Conservation (phyloP, 2,329 filamentous ascomycete species). For the Curvularia spicifera region DNA sequence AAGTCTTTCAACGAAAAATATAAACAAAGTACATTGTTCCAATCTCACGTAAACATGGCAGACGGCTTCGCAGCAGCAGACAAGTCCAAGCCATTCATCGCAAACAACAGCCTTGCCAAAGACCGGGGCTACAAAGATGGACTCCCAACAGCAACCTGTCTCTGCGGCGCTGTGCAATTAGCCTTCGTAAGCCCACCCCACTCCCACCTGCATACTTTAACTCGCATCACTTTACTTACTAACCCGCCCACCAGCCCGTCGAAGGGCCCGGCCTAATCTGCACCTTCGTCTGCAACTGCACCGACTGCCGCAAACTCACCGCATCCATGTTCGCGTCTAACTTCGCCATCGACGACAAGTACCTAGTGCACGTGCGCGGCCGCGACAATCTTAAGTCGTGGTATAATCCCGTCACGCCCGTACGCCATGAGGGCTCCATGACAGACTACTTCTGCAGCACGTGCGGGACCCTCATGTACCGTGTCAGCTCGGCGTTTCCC, state of each 20-base stretch:
- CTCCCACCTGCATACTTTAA: background rate
- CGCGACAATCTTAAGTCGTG: slow-evolving; percentile 54
- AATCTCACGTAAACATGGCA: background rate
- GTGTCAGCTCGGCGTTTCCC: slow-evolving; percentile 55
- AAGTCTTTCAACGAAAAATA: background rate
- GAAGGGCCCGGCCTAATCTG: slow-evolving; percentile 54
- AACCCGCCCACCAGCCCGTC: background rate
- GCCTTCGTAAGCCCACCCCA: background rate
- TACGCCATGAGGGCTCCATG: slow-evolving; percentile 60
- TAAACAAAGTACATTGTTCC: background rate
- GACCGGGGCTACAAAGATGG: background rate
- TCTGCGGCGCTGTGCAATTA: background rate
- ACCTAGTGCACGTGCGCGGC: slow-evolving; percentile 51
- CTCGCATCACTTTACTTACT: background rate
- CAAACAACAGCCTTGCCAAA: background rate
- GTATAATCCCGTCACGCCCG: background rate
- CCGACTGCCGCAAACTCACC: slow-evolving; percentile 67
- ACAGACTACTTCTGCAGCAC: slow-evolving; percentile 66
- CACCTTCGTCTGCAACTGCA: slow-evolving; percentile 65
- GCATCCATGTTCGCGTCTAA: slow-evolving; percentile 65
- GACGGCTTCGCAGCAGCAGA: slow-evolving; percentile 1
- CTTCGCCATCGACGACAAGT: slow-evolving; percentile 56
- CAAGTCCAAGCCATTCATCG: slow-evolving; percentile 1
- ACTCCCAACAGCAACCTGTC: background rate
- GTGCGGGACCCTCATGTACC: slow-evolving; percentile 68